phyloP scores from a whole-genome alignment of 2,329 filamentous ascomycete species.

The Fusarium hostae region DNA sequence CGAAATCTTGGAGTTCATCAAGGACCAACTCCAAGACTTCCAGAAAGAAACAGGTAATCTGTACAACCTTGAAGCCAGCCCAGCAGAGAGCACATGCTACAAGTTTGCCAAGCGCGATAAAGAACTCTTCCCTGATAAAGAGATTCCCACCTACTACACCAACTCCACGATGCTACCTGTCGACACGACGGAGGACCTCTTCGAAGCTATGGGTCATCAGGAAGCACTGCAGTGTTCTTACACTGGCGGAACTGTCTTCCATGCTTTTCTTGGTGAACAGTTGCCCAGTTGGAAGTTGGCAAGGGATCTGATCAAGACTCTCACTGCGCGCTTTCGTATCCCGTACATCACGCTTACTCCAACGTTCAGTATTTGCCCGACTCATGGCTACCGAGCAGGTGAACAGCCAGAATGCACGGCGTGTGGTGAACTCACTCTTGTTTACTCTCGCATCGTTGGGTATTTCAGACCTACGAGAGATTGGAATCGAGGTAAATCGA shows the following conservation, averaged over 20 bases:
- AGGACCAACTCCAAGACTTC: conserved; percentile 33
- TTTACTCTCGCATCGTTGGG: conserved; percentile 40
- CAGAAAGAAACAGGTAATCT: conserved; percentile 36
- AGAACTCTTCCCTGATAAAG: conserved; percentile 14
- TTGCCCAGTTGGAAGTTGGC: conserved; percentile 36
- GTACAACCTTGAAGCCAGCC: conserved; percentile 39
- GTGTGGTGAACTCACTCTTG: conserved; percentile 21
- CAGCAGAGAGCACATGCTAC: conserved; percentile 42
- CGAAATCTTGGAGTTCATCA: conserved; percentile 33
- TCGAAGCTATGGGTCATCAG: conserved; percentile 36
- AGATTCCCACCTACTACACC: conserved; percentile 36
- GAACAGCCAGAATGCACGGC: conserved; percentile 30
- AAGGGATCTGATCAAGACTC: conserved; percentile 31
- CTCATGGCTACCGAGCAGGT: conserved; percentile 29
- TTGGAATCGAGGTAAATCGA: conserved; percentile 41
- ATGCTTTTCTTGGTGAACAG: conserved; percentile 38
- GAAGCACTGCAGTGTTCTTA: conserved; percentile 39
- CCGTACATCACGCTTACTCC: conserved; percentile 40
- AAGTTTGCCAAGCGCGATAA: conserved; percentile 38
- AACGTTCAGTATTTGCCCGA: conserved; percentile 40
- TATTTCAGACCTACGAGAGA: conserved; percentile 40
- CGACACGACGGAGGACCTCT: conserved; percentile 37
- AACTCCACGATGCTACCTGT: conserved; percentile 43
- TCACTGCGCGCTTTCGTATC: conserved; percentile 36
- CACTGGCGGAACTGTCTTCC: conserved; percentile 40